Evolutionary conservation across 495 filamentous ascomycete genomes (phyloP).

Genomic region (Stereocaulon alpinum): DNA sequence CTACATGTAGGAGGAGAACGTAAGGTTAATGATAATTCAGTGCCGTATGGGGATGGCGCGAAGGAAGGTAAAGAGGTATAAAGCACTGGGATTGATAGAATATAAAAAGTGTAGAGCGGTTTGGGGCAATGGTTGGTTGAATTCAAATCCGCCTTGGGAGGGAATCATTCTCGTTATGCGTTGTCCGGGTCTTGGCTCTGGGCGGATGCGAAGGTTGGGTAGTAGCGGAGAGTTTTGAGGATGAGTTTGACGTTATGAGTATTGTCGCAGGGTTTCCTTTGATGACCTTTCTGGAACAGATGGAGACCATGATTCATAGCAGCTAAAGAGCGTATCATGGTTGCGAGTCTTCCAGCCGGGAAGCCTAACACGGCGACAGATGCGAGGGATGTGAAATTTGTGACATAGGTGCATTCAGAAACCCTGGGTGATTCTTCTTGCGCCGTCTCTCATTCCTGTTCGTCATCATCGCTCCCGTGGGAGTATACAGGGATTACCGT

Average conservation of each 20-base stretch:
- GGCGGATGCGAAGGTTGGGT: slow-evolving; percentile 6
- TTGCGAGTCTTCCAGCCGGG: background rate
- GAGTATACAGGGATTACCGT: too few species aligned
- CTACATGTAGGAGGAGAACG: too few species aligned
- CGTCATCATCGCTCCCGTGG: too few species aligned
- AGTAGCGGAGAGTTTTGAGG: slow-evolving; percentile 5
- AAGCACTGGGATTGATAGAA: slow-evolving; percentile 24
- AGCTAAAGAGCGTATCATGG: background rate
- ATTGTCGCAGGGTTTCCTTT: background rate
- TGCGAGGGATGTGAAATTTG: background rate
- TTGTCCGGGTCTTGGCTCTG: slow-evolving; percentile 11
- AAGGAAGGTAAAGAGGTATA: background rate
- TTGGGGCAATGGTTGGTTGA: slow-evolving; percentile 15
- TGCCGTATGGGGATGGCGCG: background rate
- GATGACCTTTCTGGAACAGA: background rate
- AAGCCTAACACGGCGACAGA: background rate
- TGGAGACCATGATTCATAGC: background rate
- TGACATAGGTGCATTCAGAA: background rate
- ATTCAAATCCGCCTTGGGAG: slow-evolving; percentile 18
- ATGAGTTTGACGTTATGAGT: background rate
- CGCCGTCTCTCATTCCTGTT: too few species aligned
- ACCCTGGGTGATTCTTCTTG: background rate
- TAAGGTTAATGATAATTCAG: background rate
- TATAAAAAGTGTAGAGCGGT: slow-evolving; percentile 16
- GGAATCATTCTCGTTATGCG: slow-evolving; percentile 18